Percentiles rank a stretch among this genome's conserved stretches.
These are phyloP conservation scores for Teunomyces pallodes DNA, from an alignment of 805 yeast genomes.

Conservation along the genomic window DNA sequence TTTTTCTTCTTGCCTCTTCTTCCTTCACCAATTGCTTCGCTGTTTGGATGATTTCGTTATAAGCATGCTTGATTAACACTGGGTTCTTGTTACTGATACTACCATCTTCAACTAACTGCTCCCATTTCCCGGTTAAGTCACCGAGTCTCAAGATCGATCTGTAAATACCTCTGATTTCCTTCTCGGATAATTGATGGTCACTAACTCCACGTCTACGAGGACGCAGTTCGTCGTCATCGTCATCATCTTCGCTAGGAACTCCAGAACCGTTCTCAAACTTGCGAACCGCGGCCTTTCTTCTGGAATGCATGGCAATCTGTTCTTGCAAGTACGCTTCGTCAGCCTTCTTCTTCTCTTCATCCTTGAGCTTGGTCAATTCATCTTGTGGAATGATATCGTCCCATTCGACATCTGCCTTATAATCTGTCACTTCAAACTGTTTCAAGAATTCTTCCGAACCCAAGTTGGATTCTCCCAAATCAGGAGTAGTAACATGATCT, in stretches of 20 bases:
- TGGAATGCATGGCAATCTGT: slow-evolving; percentile 82
- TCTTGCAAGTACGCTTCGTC: slow-evolving; percentile 87
- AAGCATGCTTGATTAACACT: slow-evolving; percentile 70
- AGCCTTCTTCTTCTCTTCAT: slow-evolving; percentile 80
- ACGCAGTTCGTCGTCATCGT: slow-evolving; percentile 30
- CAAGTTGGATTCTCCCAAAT: slow-evolving; percentile 91
- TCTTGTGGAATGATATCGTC: slow-evolving; percentile 98
- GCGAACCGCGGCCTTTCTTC: slow-evolving; percentile 73
- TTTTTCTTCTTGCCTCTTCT: slow-evolving; percentile 63
- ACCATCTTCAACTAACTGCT: slow-evolving; percentile 85
- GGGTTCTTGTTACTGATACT: slow-evolving; percentile 82
- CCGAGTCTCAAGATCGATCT: slow-evolving; percentile 81
- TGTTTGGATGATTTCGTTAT: slow-evolving; percentile 63
- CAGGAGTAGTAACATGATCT: slow-evolving; percentile 95
- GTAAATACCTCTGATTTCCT: slow-evolving; percentile 83
- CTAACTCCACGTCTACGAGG: slow-evolving; percentile 23
- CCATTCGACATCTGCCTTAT: slow-evolving; percentile 98
- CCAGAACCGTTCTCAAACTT: slow-evolving; percentile 41
- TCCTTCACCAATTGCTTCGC: slow-evolving; percentile 60
- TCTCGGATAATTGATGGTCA: slow-evolving; percentile 64
- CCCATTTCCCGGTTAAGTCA: slow-evolving; percentile 73
- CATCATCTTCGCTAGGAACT: slow-evolving; percentile 17
- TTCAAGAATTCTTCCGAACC: slow-evolving; percentile 97
- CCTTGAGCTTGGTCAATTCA: slow-evolving; percentile 83
- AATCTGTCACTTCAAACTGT: slow-evolving; percentile 97